phyloP scores from a whole-genome alignment of 345 rosid species.

The Cardamine chenopodiifolia region DNA sequence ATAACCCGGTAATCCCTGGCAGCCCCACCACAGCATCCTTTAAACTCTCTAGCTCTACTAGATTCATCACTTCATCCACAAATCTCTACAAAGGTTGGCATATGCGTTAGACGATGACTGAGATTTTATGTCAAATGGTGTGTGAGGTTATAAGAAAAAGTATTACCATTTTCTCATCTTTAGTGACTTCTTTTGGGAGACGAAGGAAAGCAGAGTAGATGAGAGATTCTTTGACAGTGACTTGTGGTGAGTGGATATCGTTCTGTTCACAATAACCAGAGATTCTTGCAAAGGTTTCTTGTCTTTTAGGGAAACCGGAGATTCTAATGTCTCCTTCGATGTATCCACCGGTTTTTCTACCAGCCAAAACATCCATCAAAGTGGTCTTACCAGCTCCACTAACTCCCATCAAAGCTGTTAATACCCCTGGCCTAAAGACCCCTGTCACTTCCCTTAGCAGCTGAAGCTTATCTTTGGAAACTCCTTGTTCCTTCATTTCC shows the following conservation, averaged over 20 bases:
- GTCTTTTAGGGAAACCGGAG: slow-evolving; percentile 80
- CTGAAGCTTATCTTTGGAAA: slow-evolving; percentile 67
- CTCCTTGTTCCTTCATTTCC: slow-evolving; percentile 93
- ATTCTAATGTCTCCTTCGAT: slow-evolving; percentile 84
- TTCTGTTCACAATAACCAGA: slow-evolving; percentile 91
- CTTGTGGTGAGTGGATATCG: slow-evolving; percentile 93
- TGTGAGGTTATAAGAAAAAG: slow-evolving; percentile 3
- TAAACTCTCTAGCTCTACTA: slow-evolving; percentile 63
- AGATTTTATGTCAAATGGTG: neutral
- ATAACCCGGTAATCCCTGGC: slow-evolving; percentile 73
- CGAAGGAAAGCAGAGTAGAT: slow-evolving; percentile 89
- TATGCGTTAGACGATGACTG: neutral
- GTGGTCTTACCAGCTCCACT: slow-evolving; percentile 99
- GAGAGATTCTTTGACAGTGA: slow-evolving; percentile 80
- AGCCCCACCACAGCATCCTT: slow-evolving; percentile 69
- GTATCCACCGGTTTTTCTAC: slow-evolving; percentile 91
- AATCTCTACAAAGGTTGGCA: slow-evolving; percentile 47
- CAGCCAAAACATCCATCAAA: slow-evolving; percentile 94
- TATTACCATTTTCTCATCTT: slow-evolving; percentile 75
- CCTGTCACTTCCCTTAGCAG: slow-evolving; percentile 77
- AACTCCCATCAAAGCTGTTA: slow-evolving; percentile 95
- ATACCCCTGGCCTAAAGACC: slow-evolving; percentile 87
- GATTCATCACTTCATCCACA: slow-evolving; percentile 70
- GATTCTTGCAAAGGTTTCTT: slow-evolving; percentile 93
- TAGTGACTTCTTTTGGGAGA: slow-evolving; percentile 70